Base-by-base conservation (phyloP, 2,329 filamentous ascomycete genomes). In the Talaromyces albobiverticillius region DNA sequence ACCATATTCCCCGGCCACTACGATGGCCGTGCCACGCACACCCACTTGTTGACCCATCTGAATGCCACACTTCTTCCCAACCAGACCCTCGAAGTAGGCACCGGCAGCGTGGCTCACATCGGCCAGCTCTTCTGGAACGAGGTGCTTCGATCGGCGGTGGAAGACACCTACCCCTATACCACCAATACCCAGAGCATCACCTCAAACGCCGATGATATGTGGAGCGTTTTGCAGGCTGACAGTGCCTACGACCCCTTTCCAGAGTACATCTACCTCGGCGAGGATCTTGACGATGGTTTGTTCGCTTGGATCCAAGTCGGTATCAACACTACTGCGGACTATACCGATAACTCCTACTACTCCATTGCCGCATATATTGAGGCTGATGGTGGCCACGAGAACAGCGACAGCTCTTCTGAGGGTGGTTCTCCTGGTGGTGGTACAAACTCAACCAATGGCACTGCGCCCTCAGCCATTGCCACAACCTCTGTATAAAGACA, bases 201-300 rank as follows among this genome's bases (percentile, higher is more conserved):
- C 8, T 64, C 63, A 43, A 80, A 80, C 55, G 69, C 68, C 3
- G 70, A 75, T 1, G 77, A 80, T 56, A 57, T 61, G 36, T 71
- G 73, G 55, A 72, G 74, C 59, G 64, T 73, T 14, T 58, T 64
- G 56, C 69, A 74, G 60, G 71, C 75, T 9, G 71, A 71, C 46
- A 71, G 68, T 4, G 69, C 73, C 36, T 77, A 77, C 51, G 77
- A 80, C 55, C 80, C 80, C 0, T 76, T 82, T 62, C 70, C 80
- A 10, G 76, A 83, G 62, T 82, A 80, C 57, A 70, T 79, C 40
- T 76, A 79, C 51, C 75, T 83, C 23, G 79, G 80, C 3, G 74
- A 81, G 26, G 66, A 69, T 18, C 63, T 79, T 18, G 61, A 68
- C 10, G 76, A 79, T 56, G 76, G 77, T 16, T 61, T 79, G 23